Evolutionary conservation across 2,329 filamentous ascomycete genomes (phyloP).

Genomic region (Thielaviopsis populi): DNA sequence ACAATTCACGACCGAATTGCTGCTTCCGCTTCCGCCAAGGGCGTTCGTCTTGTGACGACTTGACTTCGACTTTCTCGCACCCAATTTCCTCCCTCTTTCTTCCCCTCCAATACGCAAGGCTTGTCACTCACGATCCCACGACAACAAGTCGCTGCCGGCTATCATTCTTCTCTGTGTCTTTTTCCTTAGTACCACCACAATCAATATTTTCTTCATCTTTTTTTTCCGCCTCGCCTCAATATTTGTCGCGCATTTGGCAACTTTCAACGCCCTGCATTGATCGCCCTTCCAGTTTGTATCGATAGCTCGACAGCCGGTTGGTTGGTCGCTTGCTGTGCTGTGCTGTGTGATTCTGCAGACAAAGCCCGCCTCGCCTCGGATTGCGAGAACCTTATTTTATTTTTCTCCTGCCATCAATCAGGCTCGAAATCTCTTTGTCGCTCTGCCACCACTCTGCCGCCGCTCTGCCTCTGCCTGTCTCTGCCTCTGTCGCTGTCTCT

Average conservation of each 20-base stretch:
- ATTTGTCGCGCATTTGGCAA: conserved; percentile 3
- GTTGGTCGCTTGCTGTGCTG: neutral
- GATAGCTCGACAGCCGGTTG: neutral
- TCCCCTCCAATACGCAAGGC: neutral
- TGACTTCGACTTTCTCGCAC: neutral
- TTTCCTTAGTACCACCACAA: neutral
- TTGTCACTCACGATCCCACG: neutral
- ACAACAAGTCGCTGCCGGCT: neutral
- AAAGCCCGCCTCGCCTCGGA: neutral
- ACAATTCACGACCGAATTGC: neutral
- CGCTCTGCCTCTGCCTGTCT: too few species aligned
- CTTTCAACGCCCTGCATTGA: neutral
- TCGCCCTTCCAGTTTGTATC: conserved; percentile 1
- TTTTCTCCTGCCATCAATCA: neutral
- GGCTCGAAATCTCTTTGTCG: neutral
- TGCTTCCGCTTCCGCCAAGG: neutral
- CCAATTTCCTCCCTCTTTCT: neutral
- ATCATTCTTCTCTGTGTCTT: neutral
- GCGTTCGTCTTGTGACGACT: conserved; percentile 2
- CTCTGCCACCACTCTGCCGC: neutral
- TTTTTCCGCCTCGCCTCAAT: neutral
- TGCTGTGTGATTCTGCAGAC: neutral
- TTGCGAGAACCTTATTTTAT: neutral
- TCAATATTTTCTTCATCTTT: neutral
- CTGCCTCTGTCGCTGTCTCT: too few species aligned